Evolutionary conservation across 2,329 filamentous ascomycete species (phyloP), one percentile per base, ranked within the genome.

Genomic region (Exophiala sp.): DNA sequence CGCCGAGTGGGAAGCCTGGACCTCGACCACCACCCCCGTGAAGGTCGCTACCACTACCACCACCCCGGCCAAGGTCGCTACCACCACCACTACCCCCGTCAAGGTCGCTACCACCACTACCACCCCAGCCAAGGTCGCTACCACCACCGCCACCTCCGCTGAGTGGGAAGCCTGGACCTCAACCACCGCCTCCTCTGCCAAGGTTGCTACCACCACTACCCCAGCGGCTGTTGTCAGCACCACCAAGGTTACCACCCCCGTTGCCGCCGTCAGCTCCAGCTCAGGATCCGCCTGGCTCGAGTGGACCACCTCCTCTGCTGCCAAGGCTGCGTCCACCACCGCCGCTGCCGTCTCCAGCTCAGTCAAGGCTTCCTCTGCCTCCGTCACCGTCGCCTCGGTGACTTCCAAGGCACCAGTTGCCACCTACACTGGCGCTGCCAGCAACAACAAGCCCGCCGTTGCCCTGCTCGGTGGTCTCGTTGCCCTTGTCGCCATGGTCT

Each of bases 381-480:
- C 38, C 43, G 47, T 40, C 36, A 49, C 42, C 43, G 39, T 50
- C 10, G 33, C 40, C 20, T 50, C 58, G 3, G 16, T 35, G 8
- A n/a, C 50, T 10, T 45, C 21, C 42, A 48, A 47, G 52, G 4
- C 56, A 34, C 41, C 58, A 11, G 47, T 50, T 34, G 50, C 53
- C 42, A 56, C 52, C 7, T 60, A 52, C 40, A 57, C 55, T 16
- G 60, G 57, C 42, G 55, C 56, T 45, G 60, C 60, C 45, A 52
- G 35, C 58, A 59, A 62, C 44, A 59, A 59, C 59, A 62, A 61
- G 58, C 58, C 60, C 41, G 60, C 55, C 36, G 48, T 60, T 33
- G 58, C 58, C 42, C 48, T 62, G 10, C 38, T 59, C 10, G 60
- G 58, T 40, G 55, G 55, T 39, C 35, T 62, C 24, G 51, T 55